Base-by-base conservation (phyloP, 2,329 filamentous ascomycete genomes). In the Microascus cirrosus region DNA sequence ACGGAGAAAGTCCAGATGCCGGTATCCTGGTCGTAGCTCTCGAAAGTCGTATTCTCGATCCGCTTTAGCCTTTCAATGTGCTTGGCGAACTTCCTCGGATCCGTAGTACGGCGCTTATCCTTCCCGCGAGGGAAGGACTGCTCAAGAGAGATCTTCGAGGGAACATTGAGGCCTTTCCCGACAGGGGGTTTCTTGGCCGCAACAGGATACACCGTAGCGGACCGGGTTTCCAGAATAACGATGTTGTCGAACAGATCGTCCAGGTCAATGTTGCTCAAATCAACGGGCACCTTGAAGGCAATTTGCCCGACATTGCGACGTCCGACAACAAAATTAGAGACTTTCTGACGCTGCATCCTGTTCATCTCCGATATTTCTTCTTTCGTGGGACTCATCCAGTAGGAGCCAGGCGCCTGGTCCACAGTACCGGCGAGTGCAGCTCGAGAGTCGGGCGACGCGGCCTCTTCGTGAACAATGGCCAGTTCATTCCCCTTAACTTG, bases 1-100 rank as follows among this genome's bases (percentile, higher is more conserved):
- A 99, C 94, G 11, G 78, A 84, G 74, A 99, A 99, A 15, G 83
- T 82, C 95, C 95, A 99, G 53, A 89, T 81, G 56, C 93, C 94
- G 56, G 85, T 91, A 1, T 89, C 79, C 59, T 79, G 77, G 62
- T 95, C 82, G 70, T 96, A 99, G 65, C 80, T 79, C 64, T 92
- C 78, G 65, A 96, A 97, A 3, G 84, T 83, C 0, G 94, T 97
- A 68, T 90, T 86, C 10, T 77, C 75, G 42, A 96, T 90, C 59
- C 81, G 83, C 76, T 85, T 88, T 25, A 99, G 82, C 57, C 89
- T 86, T 60, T 87, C 83, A 58, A 96, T 74, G 70, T 99, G 94
- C 72, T 91, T 95, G 42, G 86, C 81, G 62, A 90, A 84, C 34
- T 85, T 81, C 61, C 82, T 87, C 52, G 84, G 80, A 59, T 69